Conservation (phyloP, 495 filamentous ascomycete genomes). For the Neurospora sp. region DNA sequence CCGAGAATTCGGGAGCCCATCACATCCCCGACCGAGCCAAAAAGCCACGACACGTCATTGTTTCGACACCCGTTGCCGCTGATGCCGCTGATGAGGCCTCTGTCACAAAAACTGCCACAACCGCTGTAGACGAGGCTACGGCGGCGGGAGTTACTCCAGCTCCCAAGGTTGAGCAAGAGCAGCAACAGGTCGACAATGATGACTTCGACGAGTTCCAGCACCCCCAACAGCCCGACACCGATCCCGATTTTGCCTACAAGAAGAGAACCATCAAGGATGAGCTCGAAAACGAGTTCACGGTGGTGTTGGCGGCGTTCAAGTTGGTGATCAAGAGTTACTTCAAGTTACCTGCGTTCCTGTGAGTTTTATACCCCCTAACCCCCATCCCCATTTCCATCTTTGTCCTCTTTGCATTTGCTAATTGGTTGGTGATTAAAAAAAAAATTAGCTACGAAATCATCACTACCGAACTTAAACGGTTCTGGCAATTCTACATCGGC, state of each 20-base stretch:
- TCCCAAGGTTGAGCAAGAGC: not conserved
- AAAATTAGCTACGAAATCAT: slow-evolving; percentile 48
- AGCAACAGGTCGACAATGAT: slow-evolving; percentile 21
- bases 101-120: slow-evolving; percentile 2
- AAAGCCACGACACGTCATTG: slow-evolving; percentile 33
- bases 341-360: slow-evolving; percentile 57
- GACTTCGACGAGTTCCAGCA: slow-evolving; percentile 14
- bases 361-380: slow-evolving; percentile 33
- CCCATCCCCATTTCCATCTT: not conserved
- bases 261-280: slow-evolving; percentile 41
- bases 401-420: slow-evolving; percentile 2
- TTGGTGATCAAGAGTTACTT: slow-evolving; percentile 65
- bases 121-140: not conserved
- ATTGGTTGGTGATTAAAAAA: not conserved
- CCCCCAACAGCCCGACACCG: not conserved
- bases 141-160: not conserved
- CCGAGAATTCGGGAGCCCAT: slow-evolving; percentile 14
- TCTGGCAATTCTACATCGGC: slow-evolving; percentile 74
- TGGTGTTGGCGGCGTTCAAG: slow-evolving; percentile 49
- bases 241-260: not conserved
- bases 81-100: slow-evolving; percentile 1
- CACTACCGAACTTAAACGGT: slow-evolving; percentile 46
- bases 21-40: slow-evolving; percentile 31
- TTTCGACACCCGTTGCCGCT: slow-evolving; percentile 7
- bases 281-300: slow-evolving; percentile 51